Evolutionary conservation across 768 basidiomycete species (phyloP), one percentile per base, ranked within the genome.

Genomic region (Botryobasidium botryosum): DNA sequence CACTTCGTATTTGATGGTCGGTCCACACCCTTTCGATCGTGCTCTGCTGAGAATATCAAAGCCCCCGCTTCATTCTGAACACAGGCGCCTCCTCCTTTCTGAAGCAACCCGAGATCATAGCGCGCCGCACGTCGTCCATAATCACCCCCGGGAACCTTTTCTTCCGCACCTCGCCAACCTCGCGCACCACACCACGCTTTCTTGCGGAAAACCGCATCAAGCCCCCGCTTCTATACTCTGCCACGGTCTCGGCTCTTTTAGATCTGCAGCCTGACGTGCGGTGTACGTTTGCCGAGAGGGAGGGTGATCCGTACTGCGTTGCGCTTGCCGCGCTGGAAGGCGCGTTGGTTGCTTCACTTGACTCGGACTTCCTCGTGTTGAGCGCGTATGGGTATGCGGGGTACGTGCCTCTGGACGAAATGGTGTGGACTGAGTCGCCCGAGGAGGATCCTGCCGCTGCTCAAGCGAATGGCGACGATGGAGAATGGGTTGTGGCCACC

Each of bases 1-100:
- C 67, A 72, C 53, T 80, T 88, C 52, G 84, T 87, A 5, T 87
- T 88, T 52, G 85, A 88, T 56, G 85, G 85, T 86, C 50, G 45
- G 69, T 46, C 23, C 18, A 44, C 15, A n/a, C n/a, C n/a, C n/a
- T n/a, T n/a, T n/a, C n/a, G n/a, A n/a, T n/a, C n/a, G n/a, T n/a
- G n/a, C n/a, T n/a, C n/a, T n/a, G n/a, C n/a, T n/a, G n/a, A n/a
- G n/a, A n/a, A n/a, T n/a, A n/a, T n/a, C n/a, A n/a, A n/a, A n/a
- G n/a, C n/a, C n/a, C n/a, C n/a, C n/a, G n/a, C 40, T 27, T 42
- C 15, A 13, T 13, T 42, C 83, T 0, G 61, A 64, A n/a, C 61
- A 82, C 42, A 87, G 87, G 60, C 77, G 83, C 51, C 64, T 72
- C 5, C 84, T 84, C 0, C 50, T 75, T 13, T 61, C 75, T 35